Base-by-base conservation (phyloP, 345 rosid genomes). In the Triadica sebifera region DNA sequence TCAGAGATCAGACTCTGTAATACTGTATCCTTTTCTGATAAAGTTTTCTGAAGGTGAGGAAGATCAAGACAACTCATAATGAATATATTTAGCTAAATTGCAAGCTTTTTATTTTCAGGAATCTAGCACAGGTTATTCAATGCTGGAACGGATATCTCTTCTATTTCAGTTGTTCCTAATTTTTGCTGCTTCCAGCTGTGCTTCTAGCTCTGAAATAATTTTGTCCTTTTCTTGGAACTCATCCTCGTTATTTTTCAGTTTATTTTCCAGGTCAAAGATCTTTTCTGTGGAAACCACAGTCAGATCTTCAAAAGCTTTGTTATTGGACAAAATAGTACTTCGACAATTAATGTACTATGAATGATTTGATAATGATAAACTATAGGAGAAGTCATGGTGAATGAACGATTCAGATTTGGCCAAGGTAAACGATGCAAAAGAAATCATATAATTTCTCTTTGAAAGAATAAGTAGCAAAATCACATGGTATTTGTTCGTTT, bases 21-120 rank as follows among this genome's bases (percentile, higher is more conserved):
- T 67, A 83, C 84, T 20, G 74, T 74, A 83, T 91, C 92, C 82
- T 89, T 92, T 51, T 85, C 85, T 47, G 78, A 74, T 79, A 91
- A 56, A 59, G 70, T 86, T 79, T 84, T 89, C 92, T 85, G 91
- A 80, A 91, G 88, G 98, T 93, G 77, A 80, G 83, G 73, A 37
- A 73, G 58, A 84, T 89, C 81, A 93, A 93, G 93, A 77, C 66
- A 75, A 78, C 81, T 66, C 13, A 59, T 77, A 62, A 69, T 47
- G 76, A 75, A 72, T 51, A 55, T 73, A 47, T 59, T 66, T 43
- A 50, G 74, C 73, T 49, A 46, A 81, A 50, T 17, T 70, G 73
- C 59, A 57, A 52, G 7, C 62, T 56, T 74, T 15, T 38, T 71
- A n/a, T n/a, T n/a, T n/a, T n/a, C n/a, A n/a, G n/a, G n/a, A n/a